Evolutionary conservation across 345 rosid genomes (phyloP), one percentile per base, ranked within the genome.

Genomic region (Abelmoschus esculentus): DNA sequence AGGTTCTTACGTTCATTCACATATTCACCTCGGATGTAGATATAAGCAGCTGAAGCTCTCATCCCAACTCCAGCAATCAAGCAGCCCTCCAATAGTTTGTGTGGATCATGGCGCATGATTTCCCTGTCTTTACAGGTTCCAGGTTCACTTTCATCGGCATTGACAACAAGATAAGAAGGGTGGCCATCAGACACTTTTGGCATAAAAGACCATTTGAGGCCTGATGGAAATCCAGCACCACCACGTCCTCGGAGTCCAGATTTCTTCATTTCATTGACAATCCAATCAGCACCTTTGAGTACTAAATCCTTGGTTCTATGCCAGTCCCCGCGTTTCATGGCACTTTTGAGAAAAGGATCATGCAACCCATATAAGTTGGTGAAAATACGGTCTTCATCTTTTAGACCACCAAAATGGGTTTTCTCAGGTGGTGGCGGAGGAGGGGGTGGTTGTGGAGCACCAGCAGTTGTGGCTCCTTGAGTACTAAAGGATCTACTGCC

Each of bases 91-190:
- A 96, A 78, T 72, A 96, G 75, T 75, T 96, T 96, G 80, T 96
- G 99, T 53, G 97, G 99, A 78, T 95, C 97, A 55, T 90, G 99
- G 49, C 97, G 88, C 98, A 92, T 89, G 69, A 96, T 92, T 68
- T 92, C 99, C 82, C 98, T 87, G 75, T 96, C 99, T 79, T 92
- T 96, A 74, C 99, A 90, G 65, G 99, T 96, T 71, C 97, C 98
- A 9, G 98, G 99, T 81, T 96, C 99, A 89, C 99, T 92, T 84
- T 96, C 99, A 87, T 96, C 97, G 31, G 95, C 98, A 63, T 92
- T 90, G 32, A 96, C 98, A 70, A 92, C 99, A 73, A 96, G 92
- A 83, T 92, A 96, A 19, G 59, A 55, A 55, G 99, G 98, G 42
- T 93, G 99, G 1, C 98, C 96, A 77, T 92, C 99, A 59, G 98